Percentiles rank a stretch among this genome's conserved stretches.
These are phyloP conservation scores for Cicer cuneatum DNA, from an alignment of 306 rosid genomes.

Conservation along the genomic window DNA sequence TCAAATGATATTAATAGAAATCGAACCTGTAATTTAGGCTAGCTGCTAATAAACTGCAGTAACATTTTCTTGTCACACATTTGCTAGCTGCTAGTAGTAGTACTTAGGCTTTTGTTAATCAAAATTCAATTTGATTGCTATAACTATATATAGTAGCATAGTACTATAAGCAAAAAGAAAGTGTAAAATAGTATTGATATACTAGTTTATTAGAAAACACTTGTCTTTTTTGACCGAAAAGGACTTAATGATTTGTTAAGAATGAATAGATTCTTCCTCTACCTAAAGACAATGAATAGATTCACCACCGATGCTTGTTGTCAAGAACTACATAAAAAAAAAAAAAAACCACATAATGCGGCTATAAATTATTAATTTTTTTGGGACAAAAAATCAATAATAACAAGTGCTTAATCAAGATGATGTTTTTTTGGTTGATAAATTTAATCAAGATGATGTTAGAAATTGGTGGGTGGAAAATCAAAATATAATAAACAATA, in stretches of 20 bases:
- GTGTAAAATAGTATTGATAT: background rate
- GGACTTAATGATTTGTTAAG: conserved; percentile 43
- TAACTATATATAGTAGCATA: background rate
- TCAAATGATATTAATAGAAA: no score
- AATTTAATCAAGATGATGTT: conserved; percentile 39
- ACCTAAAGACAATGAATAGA: conserved; percentile 52
- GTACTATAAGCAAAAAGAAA: background rate
- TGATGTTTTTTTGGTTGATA: conserved; percentile 5
- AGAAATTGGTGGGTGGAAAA: conserved; percentile 38
- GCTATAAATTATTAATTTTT: conserved; percentile 35
- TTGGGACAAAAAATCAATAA: no score
- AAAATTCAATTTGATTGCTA: no score
- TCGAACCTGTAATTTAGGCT: no score
- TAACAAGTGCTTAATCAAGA: conserved; percentile 41
- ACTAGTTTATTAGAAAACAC: conserved; percentile 19
- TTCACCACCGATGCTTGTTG: conserved; percentile 44
- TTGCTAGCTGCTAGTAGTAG: background rate
- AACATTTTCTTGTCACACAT: no score
- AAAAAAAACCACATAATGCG: conserved; percentile 41
- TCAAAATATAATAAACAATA: background rate
- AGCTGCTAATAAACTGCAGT: no score
- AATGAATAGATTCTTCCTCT: conserved; percentile 43
- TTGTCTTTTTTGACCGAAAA: conserved; percentile 43
- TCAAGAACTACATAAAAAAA: conserved; percentile 34
- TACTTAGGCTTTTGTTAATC: conserved; percentile 15